phyloP scores from a whole-genome alignment of 225 moss, liverwort and hornwort species.

The Straminergon stramineum region DNA sequence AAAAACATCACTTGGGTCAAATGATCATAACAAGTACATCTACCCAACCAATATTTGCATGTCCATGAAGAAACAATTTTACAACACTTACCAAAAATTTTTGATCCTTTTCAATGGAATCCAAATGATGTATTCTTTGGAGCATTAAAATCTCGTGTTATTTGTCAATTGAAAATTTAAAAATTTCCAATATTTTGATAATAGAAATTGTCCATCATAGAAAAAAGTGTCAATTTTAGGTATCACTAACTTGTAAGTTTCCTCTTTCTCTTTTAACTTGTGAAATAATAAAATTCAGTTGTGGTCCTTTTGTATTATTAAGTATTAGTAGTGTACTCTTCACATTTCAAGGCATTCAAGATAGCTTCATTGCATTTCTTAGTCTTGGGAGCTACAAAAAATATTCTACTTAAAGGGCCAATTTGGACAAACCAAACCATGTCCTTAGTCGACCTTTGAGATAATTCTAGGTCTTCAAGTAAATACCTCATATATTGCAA shows the following conservation, averaged over 20 bases:
- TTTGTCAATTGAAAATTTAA: fast-evolving
- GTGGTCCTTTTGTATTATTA: not conserved
- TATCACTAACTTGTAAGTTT: not conserved
- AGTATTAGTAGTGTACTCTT: not conserved
- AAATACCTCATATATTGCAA: not conserved
- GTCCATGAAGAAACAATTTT: not conserved
- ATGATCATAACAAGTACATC: no score
- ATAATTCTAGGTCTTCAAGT: fast-evolving
- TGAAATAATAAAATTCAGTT: not conserved
- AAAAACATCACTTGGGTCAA: not conserved
- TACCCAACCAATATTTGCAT: not conserved
- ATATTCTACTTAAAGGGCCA: no score
- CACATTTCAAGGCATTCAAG: not conserved
- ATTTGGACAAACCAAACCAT: not conserved
- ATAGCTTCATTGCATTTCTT: fast-evolving
- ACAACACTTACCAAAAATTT: not conserved
- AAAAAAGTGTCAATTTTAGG: not conserved
- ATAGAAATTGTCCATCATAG: no score
- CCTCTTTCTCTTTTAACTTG: fast-evolving
- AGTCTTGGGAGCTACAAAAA: not conserved
- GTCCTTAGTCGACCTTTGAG: fast-evolving
- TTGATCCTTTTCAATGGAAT: fast-evolving
- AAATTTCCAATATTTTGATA: not conserved
- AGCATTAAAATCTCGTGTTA: not conserved
- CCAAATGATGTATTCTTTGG: not conserved